A percentile compares a stretch with the other conserved stretches of the same genome.
Conservation (phyloP, 148 eudicot genomes). For the Fallopia convolvulus region DNA sequence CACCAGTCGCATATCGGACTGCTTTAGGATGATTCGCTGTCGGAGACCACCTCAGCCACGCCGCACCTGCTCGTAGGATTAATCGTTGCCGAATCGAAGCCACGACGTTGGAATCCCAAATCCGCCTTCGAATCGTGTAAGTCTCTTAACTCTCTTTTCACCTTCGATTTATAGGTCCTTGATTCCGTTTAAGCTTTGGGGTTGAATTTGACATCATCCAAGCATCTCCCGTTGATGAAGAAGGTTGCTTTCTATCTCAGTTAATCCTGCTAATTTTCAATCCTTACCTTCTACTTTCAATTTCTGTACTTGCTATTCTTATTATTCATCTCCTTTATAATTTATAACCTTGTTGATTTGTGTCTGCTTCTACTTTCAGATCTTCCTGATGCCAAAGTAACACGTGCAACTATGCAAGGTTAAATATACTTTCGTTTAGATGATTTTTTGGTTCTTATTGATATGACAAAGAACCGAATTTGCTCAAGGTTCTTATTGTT, state of each 20-base stretch:
- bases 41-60: too few species aligned
- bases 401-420: constrained; percentile 27
- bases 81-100: too few species aligned
- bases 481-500: neutral
- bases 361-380: constrained; percentile 18
- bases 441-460: neutral
- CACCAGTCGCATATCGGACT: too few species aligned
- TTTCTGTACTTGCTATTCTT: neutral
- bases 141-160: too few species aligned
- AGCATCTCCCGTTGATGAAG: constrained; percentile 16
- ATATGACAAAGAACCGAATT: neutral
- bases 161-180: too few species aligned
- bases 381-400: constrained; percentile 40
- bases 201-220: constrained; percentile 16
- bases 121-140: too few species aligned
- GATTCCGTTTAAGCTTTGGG: too few species aligned
- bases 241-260: constrained; percentile 8
- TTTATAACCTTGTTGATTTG: neutral
- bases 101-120: too few species aligned
- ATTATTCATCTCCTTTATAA: neutral
- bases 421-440: constrained; percentile 20
- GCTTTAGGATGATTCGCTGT: too few species aligned
- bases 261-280: neutral
- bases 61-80: too few species aligned
- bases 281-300: neutral